These are phyloP conservation scores for button mushroom (Agaricus bisporus) DNA, from an alignment of 768 basidiomycete genomes.

Conservation along the genomic window DNA sequence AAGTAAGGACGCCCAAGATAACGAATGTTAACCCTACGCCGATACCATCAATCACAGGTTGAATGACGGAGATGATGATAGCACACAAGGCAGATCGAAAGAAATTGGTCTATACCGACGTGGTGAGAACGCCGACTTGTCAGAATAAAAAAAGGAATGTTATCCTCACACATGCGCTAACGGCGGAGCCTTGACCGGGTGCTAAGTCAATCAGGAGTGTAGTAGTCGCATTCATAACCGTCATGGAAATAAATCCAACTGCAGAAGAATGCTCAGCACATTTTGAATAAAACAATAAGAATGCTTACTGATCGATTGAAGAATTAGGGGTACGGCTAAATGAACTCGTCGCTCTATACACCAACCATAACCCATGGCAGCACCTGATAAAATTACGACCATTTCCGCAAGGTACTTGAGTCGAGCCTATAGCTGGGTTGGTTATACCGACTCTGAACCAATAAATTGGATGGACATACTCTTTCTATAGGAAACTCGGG, in stretches of 20 bases:
- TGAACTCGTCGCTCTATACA: conserved; percentile 39
- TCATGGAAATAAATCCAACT: conserved; percentile 46
- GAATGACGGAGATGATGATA: conserved; percentile 53
- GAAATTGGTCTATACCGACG: conserved; percentile 52
- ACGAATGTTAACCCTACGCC: conserved; percentile 67
- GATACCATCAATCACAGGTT: conserved; percentile 52
- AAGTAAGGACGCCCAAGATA: conserved; percentile 43
- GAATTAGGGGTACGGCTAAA: conserved; percentile 46
- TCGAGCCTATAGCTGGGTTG: conserved; percentile 13
- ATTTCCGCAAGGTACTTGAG: conserved; percentile 15
- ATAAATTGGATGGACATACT: background rate
- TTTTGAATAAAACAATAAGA: background rate
- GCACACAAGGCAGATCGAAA: conserved; percentile 61
- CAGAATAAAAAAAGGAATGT: conserved; percentile 5
- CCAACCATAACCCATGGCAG: conserved; percentile 57
- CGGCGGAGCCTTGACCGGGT: conserved; percentile 55
- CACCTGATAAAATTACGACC: conserved; percentile 27
- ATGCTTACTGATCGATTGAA: conserved; percentile 31
- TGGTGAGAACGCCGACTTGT: background rate
- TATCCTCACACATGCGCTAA: conserved; percentile 60
- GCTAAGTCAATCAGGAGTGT: conserved; percentile 63
- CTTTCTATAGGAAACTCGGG: conserved; percentile 3
- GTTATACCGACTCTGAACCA: background rate
- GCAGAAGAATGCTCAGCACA: background rate
- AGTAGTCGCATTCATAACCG: conserved; percentile 51